Base-by-base conservation (phyloP, 2,329 filamentous ascomycete species). In the Calonectria pteridis region DNA sequence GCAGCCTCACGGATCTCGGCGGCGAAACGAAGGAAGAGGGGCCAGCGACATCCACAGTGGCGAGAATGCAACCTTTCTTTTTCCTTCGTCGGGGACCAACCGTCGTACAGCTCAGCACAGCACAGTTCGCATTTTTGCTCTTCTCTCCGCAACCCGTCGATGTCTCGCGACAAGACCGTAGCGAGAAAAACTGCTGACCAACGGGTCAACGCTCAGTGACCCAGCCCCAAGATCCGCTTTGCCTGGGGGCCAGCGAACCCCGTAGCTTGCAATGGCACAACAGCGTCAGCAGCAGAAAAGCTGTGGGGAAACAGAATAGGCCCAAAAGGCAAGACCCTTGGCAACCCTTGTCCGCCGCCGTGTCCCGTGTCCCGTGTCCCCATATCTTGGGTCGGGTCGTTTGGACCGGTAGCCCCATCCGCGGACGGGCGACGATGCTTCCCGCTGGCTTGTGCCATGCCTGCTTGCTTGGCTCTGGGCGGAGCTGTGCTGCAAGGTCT, bases 401-500 rank as follows among this genome's bases (percentile, higher is more conserved):
- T n/a, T 58, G 53, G 29, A 58, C 35, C 53, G 31, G 53, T 43
- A 33, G 13, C 55, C 55, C 55, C 33, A 28, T 40, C 55, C 55
- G 55, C 55, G 55, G 33, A 28, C n/a, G 20, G 55, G 35, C 35
- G 43, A 33, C 46, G 64, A 55, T 53, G 49, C 40, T 67, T 67
- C 35, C 64, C 64, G 59, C 37, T 64, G 59, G 59, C 59, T 46
- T 64, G 59, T 64, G 59, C 59, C 59, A 64, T 64, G 59, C 59
- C 40, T 64, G 59, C 28, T 16, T 16, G 23, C 9, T 28, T 35
- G 20, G 29, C 13, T 58, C 10, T n/a, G 23, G 18, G 55, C 55
- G 33, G 55, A 62, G 55, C 26, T 40, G 33, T 40, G 16, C 18
- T 46, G 43, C 43, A 46, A 40, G 23, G 35, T 20, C 23, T n/a